Conservation (phyloP, 495 filamentous ascomycete species). For the Lasiosphaeria miniovina region DNA sequence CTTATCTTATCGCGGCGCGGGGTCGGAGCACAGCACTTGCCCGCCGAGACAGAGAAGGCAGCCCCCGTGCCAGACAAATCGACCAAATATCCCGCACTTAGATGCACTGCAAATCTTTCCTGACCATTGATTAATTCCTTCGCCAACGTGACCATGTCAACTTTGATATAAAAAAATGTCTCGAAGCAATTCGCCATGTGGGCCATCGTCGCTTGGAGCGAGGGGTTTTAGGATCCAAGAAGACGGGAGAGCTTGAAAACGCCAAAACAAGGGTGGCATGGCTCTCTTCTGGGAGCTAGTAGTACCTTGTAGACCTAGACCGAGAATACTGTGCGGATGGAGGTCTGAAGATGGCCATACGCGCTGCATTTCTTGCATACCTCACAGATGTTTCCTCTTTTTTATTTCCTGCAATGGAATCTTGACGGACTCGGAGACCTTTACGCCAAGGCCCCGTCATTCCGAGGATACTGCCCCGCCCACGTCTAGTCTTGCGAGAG, state of each 20-base stretch:
- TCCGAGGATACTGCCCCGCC: too few species aligned
- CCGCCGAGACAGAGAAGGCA: not conserved
- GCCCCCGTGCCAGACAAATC: constrained; percentile 7
- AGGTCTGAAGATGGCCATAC: too few species aligned
- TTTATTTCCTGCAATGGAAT: too few species aligned
- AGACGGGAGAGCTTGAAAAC: not conserved
- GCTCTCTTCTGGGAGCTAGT: too few species aligned
- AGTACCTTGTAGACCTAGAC: too few species aligned
- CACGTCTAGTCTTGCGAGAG: too few species aligned
- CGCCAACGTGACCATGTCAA: constrained; percentile 3
- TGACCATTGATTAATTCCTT: not conserved
- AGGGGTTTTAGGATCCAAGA: constrained; percentile 13
- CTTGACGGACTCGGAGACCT: too few species aligned
- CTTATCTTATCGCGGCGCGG: constrained; percentile 37
- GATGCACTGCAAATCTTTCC: constrained; percentile 5
- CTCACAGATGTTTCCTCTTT: too few species aligned
- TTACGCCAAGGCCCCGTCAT: too few species aligned
- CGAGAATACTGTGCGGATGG: too few species aligned
- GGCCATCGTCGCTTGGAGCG: not conserved
- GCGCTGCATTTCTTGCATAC: too few species aligned
- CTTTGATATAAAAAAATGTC: not conserved
- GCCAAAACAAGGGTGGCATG: too few species aligned
- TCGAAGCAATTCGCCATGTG: not conserved
- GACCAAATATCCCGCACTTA: constrained; percentile 22
- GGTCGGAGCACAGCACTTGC: constrained; percentile 13